Base-by-base conservation (phyloP, 768 basidiomycete species). In the Xanthoconium purpureum region DNA sequence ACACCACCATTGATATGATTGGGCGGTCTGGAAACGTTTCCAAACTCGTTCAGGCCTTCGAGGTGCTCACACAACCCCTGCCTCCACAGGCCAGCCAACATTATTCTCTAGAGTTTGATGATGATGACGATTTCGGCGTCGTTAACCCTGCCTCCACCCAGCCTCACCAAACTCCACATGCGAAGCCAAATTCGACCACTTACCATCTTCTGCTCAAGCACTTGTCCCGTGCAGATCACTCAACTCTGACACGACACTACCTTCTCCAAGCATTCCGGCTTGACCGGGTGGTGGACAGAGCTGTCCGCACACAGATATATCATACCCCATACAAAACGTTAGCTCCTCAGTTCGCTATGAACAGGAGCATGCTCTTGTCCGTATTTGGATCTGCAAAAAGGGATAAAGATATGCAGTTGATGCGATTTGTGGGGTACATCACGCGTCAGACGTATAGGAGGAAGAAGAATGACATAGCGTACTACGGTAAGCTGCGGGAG, bases 61-160 rank as follows among this genome's bases (percentile, higher is more conserved):
- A 92, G 62, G 84, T 88, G 30, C 81, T 91, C 55, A 89, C 90
- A 0, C 78, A 84, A 47, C 88, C 88, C 15, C 76, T 91, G 30
- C 84, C 87, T 12, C 70, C 74, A 56, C 76, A 79, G 42, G 75
- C 70, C 47, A 73, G 78, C 65, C 55, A 60, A 39, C 74, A 77
- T 60, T 73, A 77, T 52, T 76, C 80, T 57, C 73, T 78, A 7
- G 78, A 82, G 13, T 87, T 85, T 66, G 86, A 88, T 44, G 85
- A 87, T 20, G 84, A 91, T 48, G 55, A 87, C 37, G 84, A 84
- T 62, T 83, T 80, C 58, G 80, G 68, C 11, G 63, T 71, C 38
- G 62, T 69, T 32, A 76, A 79, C 49, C 62, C 76, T 30, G 70
- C 79, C 45, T 66, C 63, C 8, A 73, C 72, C 12, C 59, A 63